These are phyloP conservation scores for Annulohypoxylon maeteangense DNA, from an alignment of 495 filamentous ascomycete species.

Conservation along the genomic window DNA sequence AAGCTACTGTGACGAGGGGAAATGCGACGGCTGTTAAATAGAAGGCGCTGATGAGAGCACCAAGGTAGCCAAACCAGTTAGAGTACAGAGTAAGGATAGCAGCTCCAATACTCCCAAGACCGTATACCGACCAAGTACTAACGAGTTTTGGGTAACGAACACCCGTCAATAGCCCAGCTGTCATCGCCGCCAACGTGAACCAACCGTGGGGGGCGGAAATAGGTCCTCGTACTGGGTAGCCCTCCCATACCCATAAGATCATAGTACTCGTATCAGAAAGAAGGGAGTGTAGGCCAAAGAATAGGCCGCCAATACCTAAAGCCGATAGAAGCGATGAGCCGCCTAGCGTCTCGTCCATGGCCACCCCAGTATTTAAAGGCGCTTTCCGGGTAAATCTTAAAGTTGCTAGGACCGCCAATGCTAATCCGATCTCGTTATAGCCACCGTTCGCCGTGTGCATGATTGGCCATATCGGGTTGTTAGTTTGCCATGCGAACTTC, in stretches of 20 bases:
- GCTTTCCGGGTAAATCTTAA: constrained; percentile 72
- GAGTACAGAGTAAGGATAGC: constrained; percentile 79
- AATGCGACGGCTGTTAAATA: constrained; percentile 87
- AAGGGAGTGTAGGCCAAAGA: constrained; percentile 93
- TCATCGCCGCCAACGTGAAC: constrained; percentile 86
- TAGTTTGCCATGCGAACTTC: constrained; percentile 96
- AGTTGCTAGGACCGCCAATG: constrained; percentile 78
- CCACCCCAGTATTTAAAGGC: constrained; percentile 62
- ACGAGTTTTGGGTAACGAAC: constrained; percentile 75
- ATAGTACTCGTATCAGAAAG: constrained; percentile 98
- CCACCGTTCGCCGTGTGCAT: constrained; percentile 90
- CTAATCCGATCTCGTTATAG: constrained; percentile 86
- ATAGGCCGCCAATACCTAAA: constrained; percentile 80
- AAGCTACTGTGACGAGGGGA: constrained; percentile 77
- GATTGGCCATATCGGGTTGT: constrained; percentile 97
- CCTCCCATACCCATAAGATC: constrained; percentile 99
- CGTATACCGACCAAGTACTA: constrained; percentile 83
- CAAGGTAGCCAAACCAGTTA: constrained; percentile 92
- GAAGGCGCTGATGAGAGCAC: constrained; percentile 76
- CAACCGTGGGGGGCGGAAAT: constrained; percentile 89
- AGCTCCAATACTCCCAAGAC: constrained; percentile 79
- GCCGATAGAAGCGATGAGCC: constrained; percentile 79
- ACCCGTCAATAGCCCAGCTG: constrained; percentile 80
- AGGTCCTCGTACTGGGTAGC: constrained; percentile 90
- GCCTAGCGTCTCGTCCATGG: constrained; percentile 50